These are phyloP conservation scores for Vigna nakashimae DNA, from an alignment of 306 rosid species.

Conservation along the genomic window DNA sequence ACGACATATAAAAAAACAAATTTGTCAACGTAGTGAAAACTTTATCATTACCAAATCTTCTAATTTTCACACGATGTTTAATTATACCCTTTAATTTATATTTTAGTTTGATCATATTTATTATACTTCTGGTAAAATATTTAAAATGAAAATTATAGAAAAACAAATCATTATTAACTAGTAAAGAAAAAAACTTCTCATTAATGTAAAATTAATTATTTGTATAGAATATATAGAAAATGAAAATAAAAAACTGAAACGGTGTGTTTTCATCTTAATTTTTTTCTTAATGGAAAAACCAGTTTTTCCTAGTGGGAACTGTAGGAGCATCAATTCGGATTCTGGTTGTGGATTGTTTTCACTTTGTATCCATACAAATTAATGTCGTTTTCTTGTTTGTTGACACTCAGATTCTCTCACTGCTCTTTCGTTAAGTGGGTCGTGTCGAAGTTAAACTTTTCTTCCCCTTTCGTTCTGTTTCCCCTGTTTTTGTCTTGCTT, in stretches of 20 bases:
- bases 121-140: neutral
- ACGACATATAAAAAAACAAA: too few species aligned
- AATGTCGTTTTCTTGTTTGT: conserved; percentile 14
- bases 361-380: conserved; percentile 40
- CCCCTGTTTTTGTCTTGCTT: conserved; percentile 49
- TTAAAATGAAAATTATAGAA: neutral
- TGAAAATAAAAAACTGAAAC: neutral
- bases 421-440: conserved; percentile 11
- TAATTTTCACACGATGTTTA: too few species aligned
- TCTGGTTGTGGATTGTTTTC: conserved; percentile 22
- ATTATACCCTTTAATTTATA: too few species aligned
- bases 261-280: neutral
- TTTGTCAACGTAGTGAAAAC: too few species aligned
- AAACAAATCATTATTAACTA: neutral
- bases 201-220: neutral
- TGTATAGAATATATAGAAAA: neutral
- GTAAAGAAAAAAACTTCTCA: neutral
- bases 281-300: neutral
- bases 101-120: neutral
- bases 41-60: too few species aligned
- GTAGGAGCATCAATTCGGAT: conserved; percentile 39
- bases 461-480: conserved; percentile 20
- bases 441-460: neutral
- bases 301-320: neutral
- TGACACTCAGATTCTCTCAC: conserved; percentile 39